Evolutionary conservation across 176 grass and related monocot species (phyloP), one percentile per base, ranked within the genome.

Genomic region (Eragrostis nindensis): DNA sequence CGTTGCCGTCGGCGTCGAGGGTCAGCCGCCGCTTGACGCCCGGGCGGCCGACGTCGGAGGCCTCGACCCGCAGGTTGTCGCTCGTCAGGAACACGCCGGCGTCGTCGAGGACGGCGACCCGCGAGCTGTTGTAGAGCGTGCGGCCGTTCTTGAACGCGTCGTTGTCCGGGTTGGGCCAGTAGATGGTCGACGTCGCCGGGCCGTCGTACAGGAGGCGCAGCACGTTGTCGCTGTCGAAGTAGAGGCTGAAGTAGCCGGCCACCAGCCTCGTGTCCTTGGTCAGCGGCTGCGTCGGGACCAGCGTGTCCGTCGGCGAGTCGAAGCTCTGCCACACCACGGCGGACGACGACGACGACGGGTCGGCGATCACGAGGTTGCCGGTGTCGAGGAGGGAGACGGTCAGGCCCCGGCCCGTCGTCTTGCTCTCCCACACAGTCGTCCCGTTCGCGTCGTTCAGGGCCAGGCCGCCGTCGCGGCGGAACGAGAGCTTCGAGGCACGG

Each of bases 211-310:
- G 78, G 8, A 92, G 84, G 2, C 62, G 76, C 36, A 92, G 43
- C 48, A 92, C 90, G 77, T 89, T 92, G 61, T 92, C 90, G 78
- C 63, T 87, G 73, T 89, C 87, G 75, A 49, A 92, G 78, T 80
- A 84, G 69, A 87, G 69, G 75, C 0, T 65, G 78, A 68, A 90
- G 59, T 77, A 72, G 3, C 77, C 66, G 12, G 87, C 29, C 3
- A 82, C 87, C 19, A 89, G 78, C 43, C 24, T 66, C 3, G 56
- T 89, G 4, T 50, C 42, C 57, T 77, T 89, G 59, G 82, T 73
- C 4, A 89, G 49, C 40, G 1, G 65, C 57, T 89, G 82, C 38
- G 71, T 71, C 43, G 87, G 75, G 17, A 84, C 76, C 62, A 89
- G 81, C 32, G 87, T 84, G 77, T 84, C 87, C 54, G 43, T 70